phyloP scores from a whole-genome alignment of 768 basidiomycete species.

The Leccinum disarticulatum region DNA sequence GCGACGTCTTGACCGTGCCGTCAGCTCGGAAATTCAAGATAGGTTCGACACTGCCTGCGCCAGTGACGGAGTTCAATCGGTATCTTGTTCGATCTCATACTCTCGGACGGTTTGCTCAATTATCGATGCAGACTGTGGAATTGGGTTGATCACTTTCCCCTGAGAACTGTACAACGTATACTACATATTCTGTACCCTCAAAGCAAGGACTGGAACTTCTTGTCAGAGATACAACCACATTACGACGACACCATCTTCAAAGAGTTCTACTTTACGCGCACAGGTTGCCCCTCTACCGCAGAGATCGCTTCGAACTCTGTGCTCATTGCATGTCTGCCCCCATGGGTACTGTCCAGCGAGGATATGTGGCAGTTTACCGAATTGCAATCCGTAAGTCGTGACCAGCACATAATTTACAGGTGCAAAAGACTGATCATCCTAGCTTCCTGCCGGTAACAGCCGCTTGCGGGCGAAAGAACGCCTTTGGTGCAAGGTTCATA shows the following conservation, averaged over 20 bases:
- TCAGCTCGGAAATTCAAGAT: slow-evolving; percentile 32
- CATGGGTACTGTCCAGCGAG: slow-evolving; percentile 54
- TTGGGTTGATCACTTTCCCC: slow-evolving; percentile 35
- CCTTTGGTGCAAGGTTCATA: slow-evolving; percentile 59
- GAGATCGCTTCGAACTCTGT: slow-evolving; percentile 37
- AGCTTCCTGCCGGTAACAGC: slow-evolving; percentile 34
- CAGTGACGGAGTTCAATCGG: slow-evolving; percentile 35
- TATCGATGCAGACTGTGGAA: slow-evolving; percentile 24
- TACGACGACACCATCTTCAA: slow-evolving; percentile 43
- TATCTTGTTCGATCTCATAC: slow-evolving; percentile 7
- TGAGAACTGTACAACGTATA: slow-evolving; percentile 36
- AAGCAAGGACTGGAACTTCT: slow-evolving; percentile 44
- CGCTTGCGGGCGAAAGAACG: slow-evolving; percentile 51
- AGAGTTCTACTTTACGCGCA: slow-evolving; percentile 45
- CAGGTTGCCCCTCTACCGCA: slow-evolving; percentile 19
- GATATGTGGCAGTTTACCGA: slow-evolving; percentile 54
- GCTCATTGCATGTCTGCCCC: slow-evolving; percentile 58
- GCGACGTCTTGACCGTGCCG: slow-evolving; percentile 33
- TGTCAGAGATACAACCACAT: slow-evolving; percentile 33
- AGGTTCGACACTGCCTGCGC: slow-evolving; percentile 24
- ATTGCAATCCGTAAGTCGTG: slow-evolving; percentile 31
- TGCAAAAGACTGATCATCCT: slow-evolving; percentile 2
- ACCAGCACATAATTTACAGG: background rate
- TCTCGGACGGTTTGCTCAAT: slow-evolving; percentile 3
- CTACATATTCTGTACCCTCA: slow-evolving; percentile 47